Conservation (phyloP, 345 rosid species). For the Clausena lansium region DNA sequence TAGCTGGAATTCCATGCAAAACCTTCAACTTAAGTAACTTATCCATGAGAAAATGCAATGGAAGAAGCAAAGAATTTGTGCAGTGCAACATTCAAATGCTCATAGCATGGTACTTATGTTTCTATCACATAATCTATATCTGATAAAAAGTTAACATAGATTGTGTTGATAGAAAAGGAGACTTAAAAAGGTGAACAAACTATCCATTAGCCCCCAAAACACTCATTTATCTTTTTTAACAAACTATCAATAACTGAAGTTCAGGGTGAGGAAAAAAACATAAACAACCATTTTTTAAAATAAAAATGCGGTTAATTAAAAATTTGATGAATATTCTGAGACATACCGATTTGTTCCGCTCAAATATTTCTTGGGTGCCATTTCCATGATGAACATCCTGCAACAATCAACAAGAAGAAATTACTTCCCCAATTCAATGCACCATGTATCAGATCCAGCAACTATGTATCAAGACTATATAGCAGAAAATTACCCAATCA, state of each 20-base stretch:
- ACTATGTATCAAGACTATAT: conserved; percentile 21
- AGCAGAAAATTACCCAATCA: conserved; percentile 73
- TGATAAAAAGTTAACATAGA: not conserved
- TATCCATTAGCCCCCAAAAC: not conserved
- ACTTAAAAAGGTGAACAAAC: not conserved
- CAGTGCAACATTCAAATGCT: conserved; percentile 9
- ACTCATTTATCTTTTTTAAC: not conserved
- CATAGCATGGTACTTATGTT: not conserved
- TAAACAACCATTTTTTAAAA: not conserved
- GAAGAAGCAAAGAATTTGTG: not conserved
- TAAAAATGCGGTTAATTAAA: not conserved
- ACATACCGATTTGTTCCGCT: conserved; percentile 80
- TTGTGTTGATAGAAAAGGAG: not conserved
- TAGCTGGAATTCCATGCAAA: not conserved
- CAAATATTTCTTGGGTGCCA: conserved; percentile 96
- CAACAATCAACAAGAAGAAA: conserved; percentile 17
- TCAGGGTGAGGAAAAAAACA: not conserved
- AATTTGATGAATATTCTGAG: conserved; percentile 11
- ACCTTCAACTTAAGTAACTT: not conserved
- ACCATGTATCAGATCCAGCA: not conserved
- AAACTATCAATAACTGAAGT: not conserved
- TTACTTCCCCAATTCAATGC: not conserved
- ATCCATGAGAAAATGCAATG: not conserved
- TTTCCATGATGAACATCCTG: conserved; percentile 99
- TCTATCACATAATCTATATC: not conserved